Base-by-base conservation (phyloP, 2,329 filamentous ascomycete species). In the Magnaporthiopsis incrustans region DNA sequence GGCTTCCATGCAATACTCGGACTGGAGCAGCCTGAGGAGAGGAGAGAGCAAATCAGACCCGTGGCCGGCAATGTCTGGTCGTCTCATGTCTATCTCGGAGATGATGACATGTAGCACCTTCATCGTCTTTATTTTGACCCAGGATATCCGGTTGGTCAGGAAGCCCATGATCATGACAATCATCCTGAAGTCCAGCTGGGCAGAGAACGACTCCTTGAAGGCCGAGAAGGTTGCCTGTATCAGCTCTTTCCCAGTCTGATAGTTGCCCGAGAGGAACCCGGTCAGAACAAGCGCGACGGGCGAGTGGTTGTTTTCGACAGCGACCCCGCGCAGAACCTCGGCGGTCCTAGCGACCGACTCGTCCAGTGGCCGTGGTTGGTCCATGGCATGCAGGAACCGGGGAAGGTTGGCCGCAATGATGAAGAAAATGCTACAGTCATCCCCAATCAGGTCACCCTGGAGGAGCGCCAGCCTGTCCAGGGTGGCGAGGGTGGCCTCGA, bases 41-140 rank as follows among this genome's bases (percentile, higher is more conserved):
- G 95, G 96, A 1, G 95, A 97, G 64, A 99, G 96, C 60, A 99
- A 83, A 76, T 99, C 96, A 1, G 94, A 93, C 0, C 95, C 94
- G 74, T 98, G 92, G 10, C 87, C 89, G 5, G 92, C 90, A 67
- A 99, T 91, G 68, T 97, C 93, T 0, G 90, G 87, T 70, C 93
- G 93, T 64, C 89, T 88, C 90, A 98, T 96, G 72, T 99, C 93
- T 38, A 97, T 90, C 63, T 94, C 89, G 0, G 92, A 91, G 60
- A 99, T 90, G 65, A 97, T 80, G 26, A 90, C 84, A 71, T 90
- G 90, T 0, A 99, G 84, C 15, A 98, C 87, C 66, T 91, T 89
- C 90, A 99, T 96, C 0, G 91, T 92, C 78, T 95, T 94, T 58
- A 93, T 81, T 73, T 96, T 96, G 75, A 98, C 90, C 91, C 92